A percentile compares a stretch with the other conserved stretches of the same genome.
Conservation (phyloP, 2,329 filamentous ascomycete species). For the Teratosphaeria gauchensis region DNA sequence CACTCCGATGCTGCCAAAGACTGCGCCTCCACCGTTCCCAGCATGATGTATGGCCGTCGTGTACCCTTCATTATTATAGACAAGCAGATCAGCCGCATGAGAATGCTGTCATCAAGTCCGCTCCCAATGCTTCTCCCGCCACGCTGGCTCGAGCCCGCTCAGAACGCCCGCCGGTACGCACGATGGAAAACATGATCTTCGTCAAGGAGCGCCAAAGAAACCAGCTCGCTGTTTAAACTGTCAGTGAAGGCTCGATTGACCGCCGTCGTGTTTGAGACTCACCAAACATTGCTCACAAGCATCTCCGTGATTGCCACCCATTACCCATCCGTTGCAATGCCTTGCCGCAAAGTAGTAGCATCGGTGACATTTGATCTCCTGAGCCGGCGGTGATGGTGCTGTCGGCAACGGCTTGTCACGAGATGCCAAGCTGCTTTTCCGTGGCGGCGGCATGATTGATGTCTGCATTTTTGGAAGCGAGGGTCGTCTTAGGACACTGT, state of each 20-base stretch:
- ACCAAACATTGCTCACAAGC: constrained; percentile 25
- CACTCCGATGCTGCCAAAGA: background rate
- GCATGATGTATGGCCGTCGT: background rate
- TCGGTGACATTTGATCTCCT: constrained; percentile 24
- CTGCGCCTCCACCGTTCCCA: background rate
- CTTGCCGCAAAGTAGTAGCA: constrained; percentile 29
- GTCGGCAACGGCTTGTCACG: constrained; percentile 6
- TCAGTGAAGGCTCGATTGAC: constrained; percentile 1
- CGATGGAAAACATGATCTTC: background rate
- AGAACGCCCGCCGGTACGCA: background rate
- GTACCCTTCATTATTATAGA: background rate
- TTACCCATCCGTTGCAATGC: constrained; percentile 27
- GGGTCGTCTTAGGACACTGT: constrained; percentile 8
- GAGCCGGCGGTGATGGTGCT: constrained; percentile 3
- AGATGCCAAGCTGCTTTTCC: constrained; percentile 1
- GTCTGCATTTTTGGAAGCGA: constrained; percentile 19
- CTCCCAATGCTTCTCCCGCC: background rate
- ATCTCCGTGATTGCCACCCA: constrained; percentile 24
- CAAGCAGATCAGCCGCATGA: background rate
- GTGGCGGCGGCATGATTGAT: constrained; percentile 13
- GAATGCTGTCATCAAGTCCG: background rate
- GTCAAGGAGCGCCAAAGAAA: constrained; percentile 19
- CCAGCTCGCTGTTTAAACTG: constrained; percentile 18
- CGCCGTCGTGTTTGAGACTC: constrained; percentile 2
- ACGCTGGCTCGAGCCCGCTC: background rate